Conservation (phyloP, 139 green algal genomes). For the Dunaliella primolecta region DNA sequence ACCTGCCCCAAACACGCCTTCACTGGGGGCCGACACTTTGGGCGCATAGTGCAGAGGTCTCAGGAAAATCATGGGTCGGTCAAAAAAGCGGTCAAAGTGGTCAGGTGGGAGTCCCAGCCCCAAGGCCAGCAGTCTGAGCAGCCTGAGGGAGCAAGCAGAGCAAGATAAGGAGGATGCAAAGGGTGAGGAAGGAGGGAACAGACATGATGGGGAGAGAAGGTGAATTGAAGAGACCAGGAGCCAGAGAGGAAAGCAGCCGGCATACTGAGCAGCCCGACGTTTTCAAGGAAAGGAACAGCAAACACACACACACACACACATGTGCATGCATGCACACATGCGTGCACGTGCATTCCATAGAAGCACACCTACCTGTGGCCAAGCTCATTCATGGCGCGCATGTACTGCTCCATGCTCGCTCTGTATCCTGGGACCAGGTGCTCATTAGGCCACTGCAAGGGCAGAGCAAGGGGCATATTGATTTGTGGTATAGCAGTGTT, state of each 20-base stretch:
- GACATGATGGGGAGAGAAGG: too few species aligned
- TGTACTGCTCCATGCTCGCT: conserved; percentile 1
- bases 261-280: too few species aligned
- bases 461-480: not conserved
- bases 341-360: not conserved
- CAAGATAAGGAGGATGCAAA: too few species aligned
- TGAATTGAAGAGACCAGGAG: too few species aligned
- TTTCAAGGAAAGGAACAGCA: too few species aligned
- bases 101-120: conserved; percentile 62
- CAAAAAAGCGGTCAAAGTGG: conserved; percentile 74
- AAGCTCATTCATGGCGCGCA: not conserved
- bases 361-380: not conserved
- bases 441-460: conserved; percentile 11
- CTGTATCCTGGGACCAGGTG: conserved; percentile 25
- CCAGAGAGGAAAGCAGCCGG: too few species aligned
- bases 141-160: conserved; percentile 25
- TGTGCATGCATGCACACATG: not conserved
- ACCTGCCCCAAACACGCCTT: not conserved
- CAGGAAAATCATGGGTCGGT: conserved; percentile 71
- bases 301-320: not conserved
- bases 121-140: conserved; percentile 77
- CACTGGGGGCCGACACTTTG: conserved; percentile 18
- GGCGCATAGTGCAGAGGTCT: conserved; percentile 85
- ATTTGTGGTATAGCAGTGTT: not conserved
- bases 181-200: too few species aligned